Base-by-base conservation (phyloP, 2,329 filamentous ascomycete species). In the Arthrobotrys megalospora region DNA sequence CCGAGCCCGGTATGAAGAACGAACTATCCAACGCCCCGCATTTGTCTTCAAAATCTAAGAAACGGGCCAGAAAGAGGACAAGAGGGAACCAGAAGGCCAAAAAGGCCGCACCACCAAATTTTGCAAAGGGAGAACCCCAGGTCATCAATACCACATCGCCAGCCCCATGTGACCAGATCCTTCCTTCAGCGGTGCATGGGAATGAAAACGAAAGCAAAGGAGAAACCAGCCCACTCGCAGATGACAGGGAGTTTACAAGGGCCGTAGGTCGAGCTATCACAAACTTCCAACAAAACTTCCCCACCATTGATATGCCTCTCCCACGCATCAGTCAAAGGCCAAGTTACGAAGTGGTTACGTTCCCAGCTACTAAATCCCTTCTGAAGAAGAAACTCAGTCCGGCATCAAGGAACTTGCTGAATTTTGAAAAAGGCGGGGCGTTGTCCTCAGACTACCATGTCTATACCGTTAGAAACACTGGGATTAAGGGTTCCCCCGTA, bases 161-260 rank as follows among this genome's bases (percentile, higher is more conserved):
- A 28, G 24, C 24, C 2, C 4, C 34, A 60, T 43, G 36, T 43
- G 55, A 43, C n/a, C 34, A 11, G 10, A 8, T 16, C 55, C 36
- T 43, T 43, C 19, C 11, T 10, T 43, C 34, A 60, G 19, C 16
- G 5, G 10, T 11, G 8, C 19, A 43, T 60, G 36, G 10, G 12
- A 19, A 43, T 60, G 36, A 19, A 19, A 19, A 21, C 14, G 21
- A 14, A 19, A 64, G 24, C 19, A 19, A 28, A 48, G 34, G 10
- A 12, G 21, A 7, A 16, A 24, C n/a, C 6, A 24, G 14, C 11
- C 8, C 53, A 14, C 45, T 63, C 21, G 10, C 2, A 6, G 36
- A 58, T 16, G 48, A 73, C 60, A 48, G 32, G 38, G 38, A 66
- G 10, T 58, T 66, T 16, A 50, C 69, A 50, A 66, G 41, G 16